These are phyloP conservation scores for Acanthamoeba culbertsoni DNA, from an alignment of 208 protist genomes.

Conservation along the genomic window DNA sequence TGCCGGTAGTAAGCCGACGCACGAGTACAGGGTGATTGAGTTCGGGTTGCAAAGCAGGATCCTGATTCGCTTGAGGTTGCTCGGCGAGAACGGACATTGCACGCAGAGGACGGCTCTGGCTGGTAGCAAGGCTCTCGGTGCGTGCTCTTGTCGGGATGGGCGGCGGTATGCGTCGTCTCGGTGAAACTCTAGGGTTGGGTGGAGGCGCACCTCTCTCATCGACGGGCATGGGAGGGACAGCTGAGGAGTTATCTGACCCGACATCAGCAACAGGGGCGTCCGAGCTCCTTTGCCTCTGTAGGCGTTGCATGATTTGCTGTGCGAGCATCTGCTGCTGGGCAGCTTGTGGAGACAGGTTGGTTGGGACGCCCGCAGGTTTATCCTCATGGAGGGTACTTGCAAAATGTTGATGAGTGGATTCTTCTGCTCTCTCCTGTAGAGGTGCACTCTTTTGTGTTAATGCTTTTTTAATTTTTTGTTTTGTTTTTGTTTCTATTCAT, in stretches of 20 bases:
- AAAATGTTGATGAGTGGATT: background rate
- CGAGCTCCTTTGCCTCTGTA: background rate
- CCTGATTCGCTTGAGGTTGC: too few relatives aligned
- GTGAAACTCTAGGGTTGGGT: too few relatives aligned
- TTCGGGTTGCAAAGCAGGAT: too few relatives aligned
- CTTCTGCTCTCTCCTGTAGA: background rate
- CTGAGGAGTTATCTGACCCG: background rate
- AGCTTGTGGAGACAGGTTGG: background rate
- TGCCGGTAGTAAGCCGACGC: too few relatives aligned
- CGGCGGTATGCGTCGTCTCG: too few relatives aligned
- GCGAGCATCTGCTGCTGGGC: background rate
- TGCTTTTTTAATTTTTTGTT: too few relatives aligned
- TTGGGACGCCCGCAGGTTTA: background rate
- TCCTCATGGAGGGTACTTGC: background rate
- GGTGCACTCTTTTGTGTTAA: background rate
- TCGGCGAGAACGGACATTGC: too few relatives aligned
- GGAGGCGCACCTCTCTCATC: too few relatives aligned
- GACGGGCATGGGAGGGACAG: background rate
- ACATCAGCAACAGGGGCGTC: background rate
- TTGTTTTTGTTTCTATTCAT: background rate
- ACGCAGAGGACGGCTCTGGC: too few relatives aligned
- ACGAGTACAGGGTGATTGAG: too few relatives aligned
- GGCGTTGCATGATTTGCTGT: background rate
- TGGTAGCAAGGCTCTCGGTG: too few relatives aligned
- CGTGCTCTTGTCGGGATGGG: too few relatives aligned